Conservation (phyloP, 2,329 filamentous ascomycete genomes). For the Phaeosphaeria sp. region DNA sequence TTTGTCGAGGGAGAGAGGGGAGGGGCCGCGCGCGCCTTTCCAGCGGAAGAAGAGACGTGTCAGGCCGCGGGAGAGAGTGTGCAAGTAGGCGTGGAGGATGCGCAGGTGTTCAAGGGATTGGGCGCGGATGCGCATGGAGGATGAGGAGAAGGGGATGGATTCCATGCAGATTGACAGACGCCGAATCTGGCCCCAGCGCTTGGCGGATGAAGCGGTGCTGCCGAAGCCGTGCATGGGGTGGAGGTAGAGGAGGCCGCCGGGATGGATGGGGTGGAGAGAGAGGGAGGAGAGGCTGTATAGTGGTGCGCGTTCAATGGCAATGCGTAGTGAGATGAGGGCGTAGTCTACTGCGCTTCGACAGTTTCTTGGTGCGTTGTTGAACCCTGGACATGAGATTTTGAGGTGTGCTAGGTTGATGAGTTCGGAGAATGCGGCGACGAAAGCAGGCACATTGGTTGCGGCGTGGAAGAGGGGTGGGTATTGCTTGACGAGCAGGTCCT, state of each 20-base stretch:
- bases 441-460: slow-evolving; percentile 84
- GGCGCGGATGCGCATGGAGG: slow-evolving; percentile 60
- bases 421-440: slow-evolving; percentile 75
- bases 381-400: slow-evolving; percentile 76
- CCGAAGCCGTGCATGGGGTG: slow-evolving; percentile 78
- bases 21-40: slow-evolving; percentile 75
- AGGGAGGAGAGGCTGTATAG: slow-evolving; percentile 71
- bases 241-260: slow-evolving; percentile 77
- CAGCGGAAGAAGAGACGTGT: slow-evolving; percentile 79
- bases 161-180: slow-evolving; percentile 77
- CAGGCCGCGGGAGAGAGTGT: slow-evolving; percentile 69
- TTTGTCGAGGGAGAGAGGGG: slow-evolving; percentile 72
- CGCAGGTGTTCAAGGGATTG: slow-evolving; percentile 68
- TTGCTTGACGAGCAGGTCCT: slow-evolving; percentile 81
- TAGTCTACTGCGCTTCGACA: slow-evolving; percentile 84
- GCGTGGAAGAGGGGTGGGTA: slow-evolving; percentile 90
- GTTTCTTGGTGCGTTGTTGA: slow-evolving; percentile 70
- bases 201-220: slow-evolving; percentile 72
- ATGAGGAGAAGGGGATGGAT: slow-evolving; percentile 67
- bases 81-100: slow-evolving; percentile 79
- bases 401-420: slow-evolving; percentile 76
- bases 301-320: slow-evolving; percentile 77
- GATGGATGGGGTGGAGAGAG: slow-evolving; percentile 75
- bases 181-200: slow-evolving; percentile 78
- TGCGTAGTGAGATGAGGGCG: slow-evolving; percentile 83